phyloP scores from a whole-genome alignment of 2,329 filamentous ascomycete species.

The Exserohilum rostratum region DNA sequence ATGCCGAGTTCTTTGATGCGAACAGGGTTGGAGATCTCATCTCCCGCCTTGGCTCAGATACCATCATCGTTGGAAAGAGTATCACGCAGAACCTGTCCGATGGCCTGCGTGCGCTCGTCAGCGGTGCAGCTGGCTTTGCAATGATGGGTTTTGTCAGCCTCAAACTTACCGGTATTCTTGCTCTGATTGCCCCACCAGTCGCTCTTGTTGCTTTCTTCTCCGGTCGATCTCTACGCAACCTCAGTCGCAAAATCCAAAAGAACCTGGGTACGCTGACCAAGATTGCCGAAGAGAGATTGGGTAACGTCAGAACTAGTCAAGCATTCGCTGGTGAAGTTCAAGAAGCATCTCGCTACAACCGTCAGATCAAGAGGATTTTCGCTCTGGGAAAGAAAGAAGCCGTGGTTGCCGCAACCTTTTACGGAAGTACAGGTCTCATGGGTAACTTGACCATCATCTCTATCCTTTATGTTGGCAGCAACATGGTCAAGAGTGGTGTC shows the following conservation, averaged over 20 bases:
- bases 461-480: constrained; percentile 86
- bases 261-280: constrained; percentile 92
- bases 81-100: constrained; percentile 98
- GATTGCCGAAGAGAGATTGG: constrained; percentile 95
- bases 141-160: constrained; percentile 97
- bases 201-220: constrained; percentile 91
- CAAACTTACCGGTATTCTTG: constrained; percentile 84
- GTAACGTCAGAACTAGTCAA: constrained; percentile 95
- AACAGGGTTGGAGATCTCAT: constrained; percentile 97
- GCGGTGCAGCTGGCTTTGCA: constrained; percentile 83
- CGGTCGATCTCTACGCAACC: constrained; percentile 82
- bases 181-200: constrained; percentile 87
- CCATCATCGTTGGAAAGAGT: constrained; percentile 96
- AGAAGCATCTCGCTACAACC: constrained; percentile 90
- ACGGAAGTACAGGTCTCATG: constrained; percentile 82
- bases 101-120: constrained; percentile 88
- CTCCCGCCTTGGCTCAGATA: constrained; percentile 92
- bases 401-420: constrained; percentile 88
- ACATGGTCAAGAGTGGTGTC: constrained; percentile 82
- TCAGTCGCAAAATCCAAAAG: constrained; percentile 92
- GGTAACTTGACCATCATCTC: constrained; percentile 96
- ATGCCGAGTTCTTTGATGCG: constrained; percentile 98
- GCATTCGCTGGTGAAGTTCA: constrained; percentile 93
- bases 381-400: constrained; percentile 85
- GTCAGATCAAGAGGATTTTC: constrained; percentile 90